Conservation (phyloP, 148 eudicot species). For the Linanthus parryae region DNA sequence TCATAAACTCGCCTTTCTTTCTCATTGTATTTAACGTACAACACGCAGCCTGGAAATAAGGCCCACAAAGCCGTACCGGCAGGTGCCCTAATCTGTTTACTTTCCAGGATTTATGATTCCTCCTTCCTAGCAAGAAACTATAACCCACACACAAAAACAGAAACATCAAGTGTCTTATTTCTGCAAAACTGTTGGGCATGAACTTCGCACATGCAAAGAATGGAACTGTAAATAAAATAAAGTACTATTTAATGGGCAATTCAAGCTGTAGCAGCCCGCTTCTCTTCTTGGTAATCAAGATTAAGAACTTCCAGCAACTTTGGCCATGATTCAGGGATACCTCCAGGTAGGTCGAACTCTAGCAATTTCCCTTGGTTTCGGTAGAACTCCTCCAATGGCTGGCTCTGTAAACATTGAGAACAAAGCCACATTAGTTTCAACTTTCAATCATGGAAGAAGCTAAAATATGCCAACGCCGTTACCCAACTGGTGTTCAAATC, state of each 20-base stretch:
- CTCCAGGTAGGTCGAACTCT: conserved; percentile 93
- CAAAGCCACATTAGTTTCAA: no score
- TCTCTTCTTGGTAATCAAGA: conserved; percentile 82
- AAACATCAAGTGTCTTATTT: neutral
- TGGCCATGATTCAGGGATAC: conserved; percentile 97
- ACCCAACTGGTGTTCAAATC: no score
- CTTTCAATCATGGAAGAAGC: no score
- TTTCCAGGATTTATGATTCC: neutral
- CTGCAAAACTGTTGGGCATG: conserved; percentile 19
- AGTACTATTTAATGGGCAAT: neutral
- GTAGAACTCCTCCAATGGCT: conserved; percentile 86
- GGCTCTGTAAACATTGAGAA: conserved; percentile 77
- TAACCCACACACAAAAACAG: neutral
- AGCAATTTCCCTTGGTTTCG: conserved; percentile 62
- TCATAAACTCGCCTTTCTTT: no score
- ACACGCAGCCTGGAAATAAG: no score
- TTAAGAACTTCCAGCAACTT: conserved; percentile 81
- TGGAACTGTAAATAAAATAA: neutral
- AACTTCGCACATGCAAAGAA: conserved; percentile 16
- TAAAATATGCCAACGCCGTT: no score
- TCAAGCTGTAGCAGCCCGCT: conserved; percentile 64
- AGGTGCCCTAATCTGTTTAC: no score
- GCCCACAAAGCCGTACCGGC: no score
- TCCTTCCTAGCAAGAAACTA: neutral
- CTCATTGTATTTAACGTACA: no score